Conservation (phyloP, 495 filamentous ascomycete species). For the Daldinia loculata region DNA sequence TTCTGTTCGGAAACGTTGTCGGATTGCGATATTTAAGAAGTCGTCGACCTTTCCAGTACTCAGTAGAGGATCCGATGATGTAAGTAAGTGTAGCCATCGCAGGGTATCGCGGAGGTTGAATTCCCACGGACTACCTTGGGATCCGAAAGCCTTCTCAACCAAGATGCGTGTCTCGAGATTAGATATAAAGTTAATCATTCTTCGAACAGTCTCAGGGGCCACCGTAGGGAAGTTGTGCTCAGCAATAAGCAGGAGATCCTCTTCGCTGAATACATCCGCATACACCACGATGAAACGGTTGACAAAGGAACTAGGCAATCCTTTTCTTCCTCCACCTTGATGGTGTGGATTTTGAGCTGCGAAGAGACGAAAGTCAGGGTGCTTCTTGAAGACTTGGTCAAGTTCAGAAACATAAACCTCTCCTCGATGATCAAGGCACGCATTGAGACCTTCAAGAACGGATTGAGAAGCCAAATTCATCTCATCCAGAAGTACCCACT, state of each 20-base stretch:
- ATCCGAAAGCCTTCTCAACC: slow-evolving; percentile 70
- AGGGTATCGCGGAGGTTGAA: slow-evolving; percentile 94
- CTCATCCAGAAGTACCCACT: slow-evolving; percentile 97
- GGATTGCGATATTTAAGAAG: slow-evolving; percentile 83
- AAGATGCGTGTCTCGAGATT: slow-evolving; percentile 74
- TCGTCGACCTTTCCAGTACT: slow-evolving; percentile 64
- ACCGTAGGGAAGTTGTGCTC: slow-evolving; percentile 74
- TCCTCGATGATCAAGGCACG: slow-evolving; percentile 95
- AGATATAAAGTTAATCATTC: slow-evolving; percentile 82
- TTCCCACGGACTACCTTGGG: slow-evolving; percentile 93
- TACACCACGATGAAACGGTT: slow-evolving; percentile 99
- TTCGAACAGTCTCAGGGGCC: slow-evolving; percentile 61
- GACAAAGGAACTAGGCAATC: slow-evolving; percentile 93
- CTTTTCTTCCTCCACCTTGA: slow-evolving; percentile 95
- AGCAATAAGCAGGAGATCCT: slow-evolving; percentile 85
- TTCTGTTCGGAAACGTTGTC: slow-evolving; percentile 82
- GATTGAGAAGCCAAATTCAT: slow-evolving; percentile 99
- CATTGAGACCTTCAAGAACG: slow-evolving; percentile 95
- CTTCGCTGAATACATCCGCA: slow-evolving; percentile 82
- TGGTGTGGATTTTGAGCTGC: slow-evolving; percentile 98
- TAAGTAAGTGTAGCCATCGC: slow-evolving; percentile 83
- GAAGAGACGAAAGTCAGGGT: slow-evolving; percentile 90
- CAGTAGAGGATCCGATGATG: slow-evolving; percentile 63
- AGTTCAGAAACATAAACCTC: slow-evolving; percentile 96
- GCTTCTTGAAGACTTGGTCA: slow-evolving; percentile 88